These are phyloP conservation scores for Dothistroma pini DNA, from an alignment of 2,329 filamentous ascomycete genomes.

Conservation along the genomic window DNA sequence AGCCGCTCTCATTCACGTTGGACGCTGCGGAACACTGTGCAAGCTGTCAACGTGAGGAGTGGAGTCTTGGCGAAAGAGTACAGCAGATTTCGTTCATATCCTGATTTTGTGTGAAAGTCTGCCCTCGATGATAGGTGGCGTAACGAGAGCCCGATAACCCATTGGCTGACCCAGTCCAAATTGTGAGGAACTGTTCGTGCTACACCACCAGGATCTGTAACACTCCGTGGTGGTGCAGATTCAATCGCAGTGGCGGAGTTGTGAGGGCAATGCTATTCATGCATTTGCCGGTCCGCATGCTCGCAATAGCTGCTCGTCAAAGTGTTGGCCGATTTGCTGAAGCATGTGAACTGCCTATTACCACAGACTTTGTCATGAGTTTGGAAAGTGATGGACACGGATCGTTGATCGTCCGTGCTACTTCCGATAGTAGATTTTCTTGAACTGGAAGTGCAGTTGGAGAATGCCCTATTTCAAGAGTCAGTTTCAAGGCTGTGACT, in stretches of 20 bases:
- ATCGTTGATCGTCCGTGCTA: slow-evolving; percentile 6
- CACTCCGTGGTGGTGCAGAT: background rate
- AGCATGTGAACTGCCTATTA: background rate
- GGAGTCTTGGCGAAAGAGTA: slow-evolving; percentile 11
- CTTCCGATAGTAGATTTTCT: slow-evolving; percentile 62
- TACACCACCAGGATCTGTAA: background rate
- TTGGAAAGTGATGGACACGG: background rate
- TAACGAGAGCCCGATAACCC: background rate
- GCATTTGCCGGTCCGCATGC: background rate
- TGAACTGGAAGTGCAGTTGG: slow-evolving; percentile 97
- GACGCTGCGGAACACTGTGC: slow-evolving; percentile 7
- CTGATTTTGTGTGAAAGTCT: slow-evolving; percentile 12
- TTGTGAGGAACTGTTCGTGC: slow-evolving; percentile 1
- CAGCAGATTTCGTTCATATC: slow-evolving; percentile 13
- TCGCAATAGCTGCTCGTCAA: background rate
- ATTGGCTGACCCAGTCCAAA: background rate
- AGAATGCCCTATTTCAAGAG: slow-evolving; percentile 69
- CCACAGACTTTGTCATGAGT: background rate
- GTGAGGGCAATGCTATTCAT: background rate
- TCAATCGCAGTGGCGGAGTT: background rate
- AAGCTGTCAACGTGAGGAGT: slow-evolving; percentile 24
- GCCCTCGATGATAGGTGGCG: slow-evolving; percentile 13
- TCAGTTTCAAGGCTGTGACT: slow-evolving; percentile 29
- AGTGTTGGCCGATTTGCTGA: background rate
- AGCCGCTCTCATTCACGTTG: slow-evolving; percentile 19